Conservation (phyloP, 2,329 filamentous ascomycete genomes). For the Fusarium lyarnte region DNA sequence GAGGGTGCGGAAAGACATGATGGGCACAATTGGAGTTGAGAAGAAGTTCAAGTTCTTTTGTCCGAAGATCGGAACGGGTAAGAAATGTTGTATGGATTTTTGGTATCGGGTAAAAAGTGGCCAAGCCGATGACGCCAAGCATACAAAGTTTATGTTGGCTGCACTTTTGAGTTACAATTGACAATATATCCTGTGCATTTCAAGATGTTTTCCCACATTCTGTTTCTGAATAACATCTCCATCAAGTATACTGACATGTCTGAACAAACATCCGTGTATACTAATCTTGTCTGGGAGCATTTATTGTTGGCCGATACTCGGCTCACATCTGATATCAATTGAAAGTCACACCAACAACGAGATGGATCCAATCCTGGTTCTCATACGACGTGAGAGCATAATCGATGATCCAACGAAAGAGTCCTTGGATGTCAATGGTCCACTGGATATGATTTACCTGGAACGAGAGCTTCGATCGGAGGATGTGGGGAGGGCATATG, state of each 20-base stretch:
- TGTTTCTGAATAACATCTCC: neutral
- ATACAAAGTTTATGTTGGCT: conserved; percentile 24
- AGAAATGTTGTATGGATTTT: conserved; percentile 24
- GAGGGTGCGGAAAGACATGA: conserved; percentile 55
- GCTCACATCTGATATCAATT: neutral
- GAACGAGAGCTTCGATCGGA: conserved; percentile 20
- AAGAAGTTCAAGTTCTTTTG: conserved; percentile 38
- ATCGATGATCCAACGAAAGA: conserved; percentile 5
- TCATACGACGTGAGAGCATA: conserved; percentile 1
- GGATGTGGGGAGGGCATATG: conserved; percentile 29
- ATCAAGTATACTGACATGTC: neutral
- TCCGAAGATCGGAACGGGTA: conserved; percentile 42
- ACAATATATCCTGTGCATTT: neutral
- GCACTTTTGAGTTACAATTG: neutral
- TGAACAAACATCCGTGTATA: neutral
- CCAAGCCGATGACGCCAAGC: conserved; percentile 21
- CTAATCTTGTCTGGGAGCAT: neutral
- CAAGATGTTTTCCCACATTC: neutral
- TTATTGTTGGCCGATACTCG: neutral
- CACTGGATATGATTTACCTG: conserved; percentile 14
- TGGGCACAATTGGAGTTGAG: conserved; percentile 40
- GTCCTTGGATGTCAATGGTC: conserved; percentile 12
- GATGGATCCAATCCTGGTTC: neutral
- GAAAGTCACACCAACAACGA: neutral
- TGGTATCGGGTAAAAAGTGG: conserved; percentile 33